Percentiles rank a stretch among this genome's conserved stretches.
These are phyloP conservation scores for Tuber melanosporum DNA, from an alignment of 495 filamentous ascomycete species.

Conservation along the genomic window DNA sequence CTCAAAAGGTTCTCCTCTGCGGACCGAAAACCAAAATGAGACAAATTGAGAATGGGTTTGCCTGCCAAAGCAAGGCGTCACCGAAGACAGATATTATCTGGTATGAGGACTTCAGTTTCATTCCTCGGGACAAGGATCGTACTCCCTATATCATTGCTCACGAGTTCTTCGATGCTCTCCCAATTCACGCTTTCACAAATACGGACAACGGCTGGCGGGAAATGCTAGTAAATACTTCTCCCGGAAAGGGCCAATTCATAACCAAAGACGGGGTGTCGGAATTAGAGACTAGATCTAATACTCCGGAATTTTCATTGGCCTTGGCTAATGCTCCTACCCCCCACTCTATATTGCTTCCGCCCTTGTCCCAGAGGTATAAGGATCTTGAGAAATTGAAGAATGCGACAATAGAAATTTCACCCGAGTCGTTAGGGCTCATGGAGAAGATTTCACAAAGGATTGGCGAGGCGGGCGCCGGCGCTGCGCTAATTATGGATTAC, in stretches of 20 bases:
- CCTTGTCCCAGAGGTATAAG: constrained; percentile 72
- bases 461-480: constrained; percentile 71
- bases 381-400: constrained; percentile 58
- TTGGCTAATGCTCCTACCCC: constrained; percentile 66
- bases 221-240: constrained; percentile 45
- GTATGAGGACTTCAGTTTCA: constrained; percentile 79
- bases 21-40: constrained; percentile 61
- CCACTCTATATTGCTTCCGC: constrained; percentile 75
- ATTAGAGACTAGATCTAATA: constrained; percentile 46
- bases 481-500: constrained; percentile 90
- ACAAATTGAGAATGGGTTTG: constrained; percentile 66
- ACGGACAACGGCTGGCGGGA: constrained; percentile 47
- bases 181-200: constrained; percentile 89
- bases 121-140: constrained; percentile 54
- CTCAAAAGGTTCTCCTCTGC: constrained; percentile 79
- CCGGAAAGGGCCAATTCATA: constrained; percentile 38
- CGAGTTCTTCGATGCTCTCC: constrained; percentile 98
- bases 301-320: constrained; percentile 72
- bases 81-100: constrained; percentile 66
- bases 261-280: constrained; percentile 26
- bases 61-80: constrained; percentile 67
- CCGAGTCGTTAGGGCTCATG: constrained; percentile 70
- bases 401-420: constrained; percentile 77
- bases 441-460: constrained; percentile 77
- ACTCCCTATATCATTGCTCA: constrained; percentile 91